These are phyloP conservation scores for Blastomyces gilchristii DNA, from an alignment of 2,329 filamentous ascomycete species.

Conservation along the genomic window DNA sequence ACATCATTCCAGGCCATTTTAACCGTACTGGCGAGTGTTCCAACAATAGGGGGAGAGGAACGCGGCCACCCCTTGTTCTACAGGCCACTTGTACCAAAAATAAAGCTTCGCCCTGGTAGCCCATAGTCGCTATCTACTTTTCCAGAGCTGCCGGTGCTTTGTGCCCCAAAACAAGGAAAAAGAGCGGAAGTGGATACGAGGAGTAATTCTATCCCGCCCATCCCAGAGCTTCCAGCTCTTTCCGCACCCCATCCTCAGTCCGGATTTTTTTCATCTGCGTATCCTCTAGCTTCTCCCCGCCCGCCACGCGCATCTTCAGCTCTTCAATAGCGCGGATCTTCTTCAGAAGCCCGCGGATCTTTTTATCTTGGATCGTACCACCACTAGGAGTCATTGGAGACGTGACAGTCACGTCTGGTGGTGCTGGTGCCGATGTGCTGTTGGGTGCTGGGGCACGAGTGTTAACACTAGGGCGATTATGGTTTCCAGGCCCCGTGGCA, in stretches of 20 bases:
- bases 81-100: not conserved
- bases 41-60: not conserved
- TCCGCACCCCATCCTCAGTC: constrained; percentile 73
- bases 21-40: not conserved
- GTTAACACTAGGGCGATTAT: constrained; percentile 13
- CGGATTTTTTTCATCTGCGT: constrained; percentile 98
- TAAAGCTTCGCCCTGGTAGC: not conserved
- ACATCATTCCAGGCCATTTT: not conserved
- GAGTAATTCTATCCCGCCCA: constrained; percentile 29
- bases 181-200: not conserved
- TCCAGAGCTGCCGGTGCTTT: not conserved
- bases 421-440: constrained; percentile 26
- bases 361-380: constrained; percentile 61
- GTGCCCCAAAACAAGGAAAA: not conserved
- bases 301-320: constrained; percentile 88
- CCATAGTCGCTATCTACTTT: not conserved
- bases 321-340: constrained; percentile 98
- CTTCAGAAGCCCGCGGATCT: constrained; percentile 84
- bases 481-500: constrained; percentile 5
- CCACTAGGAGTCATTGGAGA: constrained; percentile 22
- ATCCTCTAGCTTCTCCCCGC: constrained; percentile 93
- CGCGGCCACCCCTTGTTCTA: not conserved
- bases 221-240: constrained; percentile 62
- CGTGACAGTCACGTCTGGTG: constrained; percentile 26
- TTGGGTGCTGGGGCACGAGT: constrained; percentile 25